Base-by-base conservation (phyloP, 2,329 filamentous ascomycete species). In the Neopestalotiopsis sp. region DNA sequence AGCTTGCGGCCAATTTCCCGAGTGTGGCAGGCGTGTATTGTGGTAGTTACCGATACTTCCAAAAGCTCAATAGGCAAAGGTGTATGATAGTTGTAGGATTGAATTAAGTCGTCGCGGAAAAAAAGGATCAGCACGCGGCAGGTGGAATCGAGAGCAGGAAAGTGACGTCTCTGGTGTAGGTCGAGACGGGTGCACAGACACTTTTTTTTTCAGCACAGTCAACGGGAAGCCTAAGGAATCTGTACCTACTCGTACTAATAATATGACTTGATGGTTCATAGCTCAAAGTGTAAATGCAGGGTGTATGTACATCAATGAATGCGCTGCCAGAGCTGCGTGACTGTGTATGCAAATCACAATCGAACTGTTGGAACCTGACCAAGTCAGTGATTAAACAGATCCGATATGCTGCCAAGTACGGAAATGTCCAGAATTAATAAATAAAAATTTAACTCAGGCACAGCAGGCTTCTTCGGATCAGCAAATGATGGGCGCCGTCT, bases 151-250 rank as follows among this genome's bases (percentile, higher is more conserved):
- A 53, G 45, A 53, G 17, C n/a, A 53, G 10, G 34, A 38, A 53
- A 53, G 45, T 53, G 45, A 53, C 63, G 63, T 66, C 63, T 57
- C 63, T 58, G 30, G 45, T 53, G n/a, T 49, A 53, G 45, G 17
- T 53, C 45, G 5, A 20, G 20, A 24, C 45, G 4, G 24, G 17
- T n/a, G 45, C 45, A 53, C 45, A 17, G 45, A 20, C 45, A 17
- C 45, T 24, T 53, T 20, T 53, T 53, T 42, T n/a, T 17, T 53
- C 45, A 53, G 45, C 45, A 17, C 45, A 6, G 45, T 3, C 17
- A 20, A 53, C 45, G 45, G 45, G 45, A 57, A 57, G 53, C 7
- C 24, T 28, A 28, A 28, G 24, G 24, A 28, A 28, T 28, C 24
- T 28, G 24, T 28, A 28, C 24, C 24, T 28, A 28, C 24, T 28